Evolutionary conservation across 306 rosid species (phyloP).

Genomic region (Calophaca sinica): DNA sequence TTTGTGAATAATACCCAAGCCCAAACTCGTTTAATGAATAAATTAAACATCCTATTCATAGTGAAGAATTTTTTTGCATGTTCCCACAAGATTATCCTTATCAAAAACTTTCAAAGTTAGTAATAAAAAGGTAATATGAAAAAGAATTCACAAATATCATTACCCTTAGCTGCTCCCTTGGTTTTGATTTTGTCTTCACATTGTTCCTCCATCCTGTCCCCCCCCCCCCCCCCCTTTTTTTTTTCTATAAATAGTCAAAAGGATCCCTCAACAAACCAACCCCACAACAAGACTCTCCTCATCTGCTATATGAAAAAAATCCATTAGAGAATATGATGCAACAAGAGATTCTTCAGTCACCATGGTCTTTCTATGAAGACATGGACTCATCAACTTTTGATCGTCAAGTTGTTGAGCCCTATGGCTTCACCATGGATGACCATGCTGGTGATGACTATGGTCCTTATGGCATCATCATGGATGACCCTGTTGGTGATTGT

Average conservation of each 20-base stretch:
- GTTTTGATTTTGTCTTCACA: conserved; percentile 32
- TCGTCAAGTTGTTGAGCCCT: conserved; percentile 44
- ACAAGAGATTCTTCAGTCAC: conserved; percentile 45
- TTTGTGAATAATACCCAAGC: too few species aligned
- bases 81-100: neutral
- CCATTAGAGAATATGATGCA: conserved; percentile 49
- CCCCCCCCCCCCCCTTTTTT: too few species aligned
- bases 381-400: conserved; percentile 52
- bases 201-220: neutral
- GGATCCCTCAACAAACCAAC: neutral
- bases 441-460: conserved; percentile 41
- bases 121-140: neutral
- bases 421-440: conserved; percentile 33
- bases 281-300: conserved; percentile 2
- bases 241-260: conserved; percentile 39
- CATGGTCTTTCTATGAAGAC: conserved; percentile 48
- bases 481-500: conserved; percentile 45
- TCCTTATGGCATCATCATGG: conserved; percentile 34
- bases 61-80: neutral
- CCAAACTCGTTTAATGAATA: too few species aligned
- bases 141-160: neutral
- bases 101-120: conserved; percentile 3
- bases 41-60: too few species aligned
- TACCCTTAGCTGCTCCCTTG: conserved; percentile 1
- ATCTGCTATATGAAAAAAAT: conserved; percentile 17